Conservation (phyloP, 805 yeast genomes). For the Wickerhamiella azymoides region DNA sequence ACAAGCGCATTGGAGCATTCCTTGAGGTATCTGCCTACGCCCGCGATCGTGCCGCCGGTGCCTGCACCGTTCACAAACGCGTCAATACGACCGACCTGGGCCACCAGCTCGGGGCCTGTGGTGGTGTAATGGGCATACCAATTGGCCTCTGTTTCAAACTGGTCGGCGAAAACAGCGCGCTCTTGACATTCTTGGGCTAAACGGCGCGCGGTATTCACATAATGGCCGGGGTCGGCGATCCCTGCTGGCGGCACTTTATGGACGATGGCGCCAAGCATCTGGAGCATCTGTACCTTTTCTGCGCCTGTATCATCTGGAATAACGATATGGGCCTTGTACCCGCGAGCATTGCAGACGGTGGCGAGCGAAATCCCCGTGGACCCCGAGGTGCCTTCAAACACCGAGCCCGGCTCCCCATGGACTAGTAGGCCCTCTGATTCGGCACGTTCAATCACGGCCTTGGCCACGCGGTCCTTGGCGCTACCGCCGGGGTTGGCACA, state of each 20-base stretch:
- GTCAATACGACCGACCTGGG: constrained; percentile 57
- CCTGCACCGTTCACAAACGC: constrained; percentile 86
- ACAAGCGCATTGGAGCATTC: constrained; percentile 30
- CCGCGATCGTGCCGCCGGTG: constrained; percentile 95
- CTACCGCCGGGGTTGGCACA: constrained; percentile 85
- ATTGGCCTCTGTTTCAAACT: constrained; percentile 83
- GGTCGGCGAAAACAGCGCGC: constrained; percentile 81
- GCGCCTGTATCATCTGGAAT: constrained; percentile 84
- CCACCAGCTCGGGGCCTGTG: constrained; percentile 88
- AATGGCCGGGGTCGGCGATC: constrained; percentile 85
- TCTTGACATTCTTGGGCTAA: constrained; percentile 41
- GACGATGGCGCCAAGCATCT: constrained; percentile 64
- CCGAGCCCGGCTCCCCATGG: constrained; percentile 52
- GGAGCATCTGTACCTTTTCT: constrained; percentile 63
- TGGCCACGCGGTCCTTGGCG: constrained; percentile 88
- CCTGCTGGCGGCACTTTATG: constrained; percentile 89
- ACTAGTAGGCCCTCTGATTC: constrained; percentile 44
- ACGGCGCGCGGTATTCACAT: constrained; percentile 71
- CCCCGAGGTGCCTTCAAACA: constrained; percentile 93
- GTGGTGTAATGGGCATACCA: constrained; percentile 72
- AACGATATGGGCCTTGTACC: constrained; percentile 85
- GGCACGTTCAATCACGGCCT: constrained; percentile 61
- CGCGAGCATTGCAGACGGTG: constrained; percentile 73
- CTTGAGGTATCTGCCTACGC: constrained; percentile 66
- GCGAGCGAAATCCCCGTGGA: constrained; percentile 94